These are phyloP conservation scores for Solanum aculeatissimum DNA, from an alignment of 305 asterid genomes.

Conservation along the genomic window DNA sequence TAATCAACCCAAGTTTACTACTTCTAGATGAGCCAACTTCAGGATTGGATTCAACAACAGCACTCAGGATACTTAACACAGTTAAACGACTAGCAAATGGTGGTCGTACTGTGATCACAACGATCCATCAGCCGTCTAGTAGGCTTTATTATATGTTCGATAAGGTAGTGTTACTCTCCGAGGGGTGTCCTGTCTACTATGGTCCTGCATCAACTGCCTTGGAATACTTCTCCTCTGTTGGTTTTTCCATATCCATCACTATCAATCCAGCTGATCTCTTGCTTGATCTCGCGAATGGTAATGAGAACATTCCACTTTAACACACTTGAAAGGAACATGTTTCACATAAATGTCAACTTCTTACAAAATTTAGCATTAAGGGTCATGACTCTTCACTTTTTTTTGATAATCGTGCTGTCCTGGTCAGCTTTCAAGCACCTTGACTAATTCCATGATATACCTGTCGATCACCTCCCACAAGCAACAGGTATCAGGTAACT, in stretches of 20 bases:
- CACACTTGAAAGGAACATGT: neutral
- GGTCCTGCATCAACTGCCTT: conserved; percentile 71
- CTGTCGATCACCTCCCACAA: too few relatives aligned
- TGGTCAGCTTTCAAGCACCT: too few relatives aligned
- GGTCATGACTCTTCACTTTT: neutral
- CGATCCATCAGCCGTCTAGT: conserved; percentile 95
- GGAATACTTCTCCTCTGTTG: conserved; percentile 84
- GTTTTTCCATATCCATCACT: conserved; percentile 61
- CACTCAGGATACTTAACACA: conserved; percentile 62
- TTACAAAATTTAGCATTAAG: neutral
- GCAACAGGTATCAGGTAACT: too few relatives aligned
- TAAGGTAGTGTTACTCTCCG: conserved; percentile 73
- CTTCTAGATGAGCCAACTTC: conserved; percentile 94
- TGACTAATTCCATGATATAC: too few relatives aligned
- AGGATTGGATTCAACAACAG: conserved; percentile 91
- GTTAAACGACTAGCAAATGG: conserved; percentile 63
- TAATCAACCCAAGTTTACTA: conserved; percentile 79
- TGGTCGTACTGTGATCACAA: conserved; percentile 79
- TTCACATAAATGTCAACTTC: neutral
- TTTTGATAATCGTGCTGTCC: too few relatives aligned
- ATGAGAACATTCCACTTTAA: neutral
- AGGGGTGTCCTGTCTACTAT: conserved; percentile 84
- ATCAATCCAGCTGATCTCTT: conserved; percentile 88
- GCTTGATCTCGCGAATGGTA: conserved; percentile 98
- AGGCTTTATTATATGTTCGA: conserved; percentile 91